Evolutionary conservation across 768 basidiomycete genomes (phyloP), one percentile per base, ranked within the genome.

Genomic region (Ramaria sp.): DNA sequence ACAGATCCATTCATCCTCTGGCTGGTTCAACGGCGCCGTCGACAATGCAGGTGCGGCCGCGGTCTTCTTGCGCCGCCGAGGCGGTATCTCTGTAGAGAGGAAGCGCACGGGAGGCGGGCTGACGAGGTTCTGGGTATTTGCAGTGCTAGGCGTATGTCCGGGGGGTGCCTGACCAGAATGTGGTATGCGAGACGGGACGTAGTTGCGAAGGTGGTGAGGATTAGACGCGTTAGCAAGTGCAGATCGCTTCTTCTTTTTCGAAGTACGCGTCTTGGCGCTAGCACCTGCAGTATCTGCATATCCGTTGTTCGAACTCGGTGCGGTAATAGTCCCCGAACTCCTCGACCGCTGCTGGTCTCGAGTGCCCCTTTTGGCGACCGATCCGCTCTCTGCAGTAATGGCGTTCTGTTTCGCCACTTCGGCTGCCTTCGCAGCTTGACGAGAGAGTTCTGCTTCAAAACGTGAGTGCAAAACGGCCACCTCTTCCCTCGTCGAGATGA

Each of bases 191-290:
- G 91, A 92, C 15, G 91, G 90, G 45, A 93, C 82, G 71, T 93
- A 98, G 73, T 97, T 97, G 66, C 87, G 78, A 58, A 94, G 77
- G 72, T 96, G 94, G 71, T 98, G 95, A 3, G 91, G 93, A 66
- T 98, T 96, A 53, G 89, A 88, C 46, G 91, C 91, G 68, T 96
- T 95, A 46, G 92, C 91, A 33, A 91, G 75, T 4, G 86, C 86
- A 50, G 86, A 86, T 50, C 91, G 80, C 72, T 96, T 97, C 82
- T 96, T 97, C 80, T 94, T 94, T 79, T 91, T 93, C 49, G 68
- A 63, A 63, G 73, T 55, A 15, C 61, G 68, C 64, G 59, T 63
- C 65, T 59, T 69, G 34, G 34, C 56, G 47, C 42, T 43, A n/a
- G 42, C 30, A n/a, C 31, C 71, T 64, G 54, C 65, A 65, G 58